Conservation (phyloP, 2,329 filamentous ascomycete species). For the Meredithiella fracta region DNA sequence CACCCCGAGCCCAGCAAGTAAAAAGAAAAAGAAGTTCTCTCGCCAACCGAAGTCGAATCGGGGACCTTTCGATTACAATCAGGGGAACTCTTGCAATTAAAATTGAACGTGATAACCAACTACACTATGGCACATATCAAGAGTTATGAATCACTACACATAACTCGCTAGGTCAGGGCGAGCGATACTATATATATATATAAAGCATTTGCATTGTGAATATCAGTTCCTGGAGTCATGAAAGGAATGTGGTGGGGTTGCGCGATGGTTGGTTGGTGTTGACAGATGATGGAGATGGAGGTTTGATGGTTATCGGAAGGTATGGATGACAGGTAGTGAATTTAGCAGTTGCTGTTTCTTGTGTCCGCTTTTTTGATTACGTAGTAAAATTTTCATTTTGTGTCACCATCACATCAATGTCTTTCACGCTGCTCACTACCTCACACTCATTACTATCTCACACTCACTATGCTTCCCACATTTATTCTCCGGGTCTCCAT, state of each 20-base stretch:
- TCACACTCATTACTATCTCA: background rate
- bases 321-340: no score
- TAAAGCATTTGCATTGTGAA: background rate
- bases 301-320: no score
- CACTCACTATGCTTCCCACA: background rate
- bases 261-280: no score
- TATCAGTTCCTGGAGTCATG: background rate
- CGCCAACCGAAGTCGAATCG: conserved; percentile 14
- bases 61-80: conserved; percentile 13
- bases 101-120: conserved; percentile 14
- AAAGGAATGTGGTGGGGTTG: background rate
- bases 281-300: no score
- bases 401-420: background rate
- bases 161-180: background rate
- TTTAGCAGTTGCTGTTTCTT: no score
- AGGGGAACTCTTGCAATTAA: conserved; percentile 3
- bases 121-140: conserved; percentile 12
- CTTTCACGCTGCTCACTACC: background rate
- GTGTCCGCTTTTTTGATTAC: no score
- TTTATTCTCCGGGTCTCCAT: background rate
- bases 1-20: no score
- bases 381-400: no score
- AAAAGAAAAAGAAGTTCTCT: conserved; percentile 8
- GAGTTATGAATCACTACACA: conserved; percentile 10
- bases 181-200: background rate